Conservation (phyloP, 2,329 filamentous ascomycete species). For the Monosporascus sp. region DNA sequence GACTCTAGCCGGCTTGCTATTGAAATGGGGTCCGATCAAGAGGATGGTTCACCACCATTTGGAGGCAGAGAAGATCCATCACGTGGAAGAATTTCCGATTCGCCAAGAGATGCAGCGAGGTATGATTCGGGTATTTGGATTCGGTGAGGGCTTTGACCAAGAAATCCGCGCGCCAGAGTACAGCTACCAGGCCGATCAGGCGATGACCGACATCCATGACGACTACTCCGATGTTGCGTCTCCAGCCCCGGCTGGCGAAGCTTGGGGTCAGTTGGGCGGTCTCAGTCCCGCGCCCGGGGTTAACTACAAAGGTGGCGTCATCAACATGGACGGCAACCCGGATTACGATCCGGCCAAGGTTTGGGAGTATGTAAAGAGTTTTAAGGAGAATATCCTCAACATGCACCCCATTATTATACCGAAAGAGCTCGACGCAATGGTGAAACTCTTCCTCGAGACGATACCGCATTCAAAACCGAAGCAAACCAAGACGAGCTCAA, state of each 20-base stretch:
- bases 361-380: constrained; percentile 50
- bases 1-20: constrained; percentile 78
- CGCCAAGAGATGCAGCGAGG: constrained; percentile 70
- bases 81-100: constrained; percentile 70
- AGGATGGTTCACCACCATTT: constrained; percentile 53
- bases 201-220: constrained; percentile 36
- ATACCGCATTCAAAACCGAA: constrained; percentile 31
- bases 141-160: constrained; percentile 62
- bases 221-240: constrained; percentile 46
- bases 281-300: constrained; percentile 37
- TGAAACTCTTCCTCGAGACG: constrained; percentile 46
- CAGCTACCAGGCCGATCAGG: constrained; percentile 32
- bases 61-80: constrained; percentile 44
- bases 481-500: constrained; percentile 12
- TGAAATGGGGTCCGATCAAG: constrained; percentile 67
- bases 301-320: constrained; percentile 33
- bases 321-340: constrained; percentile 42
- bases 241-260: constrained; percentile 47
- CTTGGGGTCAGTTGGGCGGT: constrained; percentile 55
- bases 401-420: constrained; percentile 61
- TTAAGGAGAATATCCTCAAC: constrained; percentile 57
- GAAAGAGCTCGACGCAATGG: constrained; percentile 46
- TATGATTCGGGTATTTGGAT: constrained; percentile 68
- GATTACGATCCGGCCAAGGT: constrained; percentile 50
- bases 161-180: constrained; percentile 50